Conservation (phyloP, 257 asterid genomes). For the Gentiana straminea region DNA sequence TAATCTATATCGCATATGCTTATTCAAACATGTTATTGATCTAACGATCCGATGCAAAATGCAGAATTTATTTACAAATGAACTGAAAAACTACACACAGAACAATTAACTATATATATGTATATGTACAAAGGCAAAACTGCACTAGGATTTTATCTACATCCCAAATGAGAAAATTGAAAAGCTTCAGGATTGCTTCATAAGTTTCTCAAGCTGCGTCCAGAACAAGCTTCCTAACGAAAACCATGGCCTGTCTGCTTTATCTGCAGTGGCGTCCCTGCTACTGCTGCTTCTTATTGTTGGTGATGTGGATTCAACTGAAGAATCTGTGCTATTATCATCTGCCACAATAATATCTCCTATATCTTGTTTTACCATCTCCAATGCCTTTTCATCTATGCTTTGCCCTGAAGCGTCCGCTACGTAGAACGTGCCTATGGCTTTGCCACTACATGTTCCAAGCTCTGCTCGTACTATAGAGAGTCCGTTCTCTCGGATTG, state of each 20-base stretch:
- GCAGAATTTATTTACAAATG: constrained; percentile 7
- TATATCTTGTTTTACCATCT: constrained; percentile 46
- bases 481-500: constrained; percentile 68
- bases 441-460: constrained; percentile 48
- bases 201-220: constrained; percentile 61
- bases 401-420: constrained; percentile 53
- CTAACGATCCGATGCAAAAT: neutral
- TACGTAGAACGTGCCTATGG: constrained; percentile 74
- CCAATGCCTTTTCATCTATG: constrained; percentile 35
- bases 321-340: constrained; percentile 12
- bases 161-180: neutral
- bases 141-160: neutral
- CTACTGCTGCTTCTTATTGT: constrained; percentile 3
- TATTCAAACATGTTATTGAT: too few relatives aligned
- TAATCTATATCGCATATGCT: too few relatives aligned
- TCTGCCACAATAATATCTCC: constrained; percentile 37
- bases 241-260: constrained; percentile 29
- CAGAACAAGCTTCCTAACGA: constrained; percentile 60
- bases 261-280: constrained; percentile 7
- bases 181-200: constrained; percentile 32
- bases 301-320: constrained; percentile 16
- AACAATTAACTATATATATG: neutral
- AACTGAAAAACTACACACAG: constrained; percentile 2
- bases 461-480: constrained; percentile 67
- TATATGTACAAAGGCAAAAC: neutral